A percentile compares a stretch with the other conserved stretches of the same genome.
Conservation (phyloP, 306 rosid genomes). For the Neltuma alba region DNA sequence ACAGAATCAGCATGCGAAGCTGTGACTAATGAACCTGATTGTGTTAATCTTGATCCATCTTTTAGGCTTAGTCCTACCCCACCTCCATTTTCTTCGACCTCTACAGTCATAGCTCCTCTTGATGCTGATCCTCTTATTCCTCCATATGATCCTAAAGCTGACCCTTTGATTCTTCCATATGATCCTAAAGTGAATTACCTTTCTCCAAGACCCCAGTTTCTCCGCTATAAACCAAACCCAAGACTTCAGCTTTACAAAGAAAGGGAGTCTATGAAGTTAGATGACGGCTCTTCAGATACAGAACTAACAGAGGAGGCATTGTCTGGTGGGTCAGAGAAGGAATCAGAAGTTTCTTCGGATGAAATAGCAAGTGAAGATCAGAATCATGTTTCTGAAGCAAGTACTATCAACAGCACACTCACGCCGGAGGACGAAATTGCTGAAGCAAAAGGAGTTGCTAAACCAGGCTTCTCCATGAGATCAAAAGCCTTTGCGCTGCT, state of each 20-base stretch:
- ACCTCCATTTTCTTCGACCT: conserved; percentile 38
- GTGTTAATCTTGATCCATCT: conserved; percentile 67
- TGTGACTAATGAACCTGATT: conserved; percentile 48
- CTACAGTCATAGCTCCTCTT: conserved; percentile 47
- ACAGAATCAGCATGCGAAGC: conserved; percentile 24
- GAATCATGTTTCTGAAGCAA: conserved; percentile 42
- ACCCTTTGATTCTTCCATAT: conserved; percentile 70
- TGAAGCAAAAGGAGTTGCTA: conserved; percentile 37
- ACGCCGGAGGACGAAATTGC: conserved; percentile 39
- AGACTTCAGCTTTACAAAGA: conserved; percentile 48
- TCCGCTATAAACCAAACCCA: conserved; percentile 72
- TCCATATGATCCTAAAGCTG: conserved; percentile 79
- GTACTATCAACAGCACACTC: conserved; percentile 14
- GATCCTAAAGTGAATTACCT: conserved; percentile 83
- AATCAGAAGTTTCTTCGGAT: conserved; percentile 58
- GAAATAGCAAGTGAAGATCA: conserved; percentile 41
- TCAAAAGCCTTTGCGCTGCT: conserved; percentile 49
- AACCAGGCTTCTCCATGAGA: conserved; percentile 41
- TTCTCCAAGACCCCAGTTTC: conserved; percentile 89
- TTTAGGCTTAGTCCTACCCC: conserved; percentile 75
- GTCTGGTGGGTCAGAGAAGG: conserved; percentile 58
- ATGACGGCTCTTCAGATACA: conserved; percentile 64
- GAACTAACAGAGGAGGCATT: conserved; percentile 60
- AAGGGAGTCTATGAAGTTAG: conserved; percentile 36
- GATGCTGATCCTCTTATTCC: conserved; percentile 67